Base-by-base conservation (phyloP, 83 land plant genomes). In the Picea mariana region DNA sequence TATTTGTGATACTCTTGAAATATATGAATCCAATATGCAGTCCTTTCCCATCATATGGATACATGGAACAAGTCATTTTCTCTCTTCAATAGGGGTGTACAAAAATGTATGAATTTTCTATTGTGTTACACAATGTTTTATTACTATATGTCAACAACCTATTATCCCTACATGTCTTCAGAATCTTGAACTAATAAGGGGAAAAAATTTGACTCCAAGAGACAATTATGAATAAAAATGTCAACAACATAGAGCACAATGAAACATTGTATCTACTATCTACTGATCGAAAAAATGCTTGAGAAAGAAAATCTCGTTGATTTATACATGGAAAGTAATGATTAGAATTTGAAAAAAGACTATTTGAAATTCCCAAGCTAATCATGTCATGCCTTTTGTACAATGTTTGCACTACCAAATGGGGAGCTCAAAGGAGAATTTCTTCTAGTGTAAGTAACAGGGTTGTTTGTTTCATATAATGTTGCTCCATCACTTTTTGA, bases 401-500 rank as follows among this genome's bases (percentile, higher is more conserved):
- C 76, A 79, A 24, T 82, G 62, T 89, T 88, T 69, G 76, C 79
- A 84, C 89, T 84, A 20, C 92, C 86, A 83, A 69, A 89, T 76
- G 94, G 85, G 6, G 91, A 79, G 81, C 81, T 75, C 9, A 87
- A 78, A 27, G 91, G 88, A 66, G 87, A 91, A 58, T 21, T 88
- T 79, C 84, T 86, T 81, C 89, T 83, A 62, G 88, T 83, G n/a
- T 72, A 77, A 68, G 83, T 64, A 62, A 78, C 73, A 61, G 92
- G 90, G 80, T 92, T 95, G 62, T 75, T 82, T 64, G 88, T 82
- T 68, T 92, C 96, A 78, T 92, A 87, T 65, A 90, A 82, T 52
- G 42, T 67, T 82, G 60, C 77, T 69, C 89, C 85, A 44, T 88
- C 96, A 78, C 87, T 81, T 84, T 77, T 92, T 38, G 88, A 11